Conservation (phyloP, 768 basidiomycete genomes). For the Suillus subluteus region DNA sequence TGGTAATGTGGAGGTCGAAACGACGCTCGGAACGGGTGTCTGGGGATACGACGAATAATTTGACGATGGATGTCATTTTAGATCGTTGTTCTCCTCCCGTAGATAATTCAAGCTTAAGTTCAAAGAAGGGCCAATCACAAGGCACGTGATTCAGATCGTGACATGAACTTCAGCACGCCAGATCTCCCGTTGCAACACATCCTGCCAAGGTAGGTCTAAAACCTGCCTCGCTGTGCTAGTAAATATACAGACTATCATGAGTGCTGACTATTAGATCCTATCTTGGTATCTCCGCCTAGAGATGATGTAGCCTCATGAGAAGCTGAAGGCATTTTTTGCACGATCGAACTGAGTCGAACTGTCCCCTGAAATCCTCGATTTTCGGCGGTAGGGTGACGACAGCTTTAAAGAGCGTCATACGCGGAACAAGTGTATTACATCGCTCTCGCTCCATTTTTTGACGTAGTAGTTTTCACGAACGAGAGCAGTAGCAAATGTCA, state of each 20-base stretch:
- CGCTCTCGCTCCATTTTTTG: neutral
- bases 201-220: too few species aligned
- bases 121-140: neutral
- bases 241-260: neutral
- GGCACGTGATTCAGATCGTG: neutral
- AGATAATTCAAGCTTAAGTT: neutral
- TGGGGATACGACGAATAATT: conserved; percentile 79
- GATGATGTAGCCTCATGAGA: too few species aligned
- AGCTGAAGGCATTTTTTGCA: neutral
- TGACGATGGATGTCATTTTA: conserved; percentile 52
- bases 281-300: neutral
- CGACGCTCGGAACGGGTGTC: conserved; percentile 92
- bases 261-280: neutral
- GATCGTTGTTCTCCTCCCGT: neutral
- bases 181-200: neutral
- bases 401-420: neutral
- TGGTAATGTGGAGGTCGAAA: conserved; percentile 72
- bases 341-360: neutral
- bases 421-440: neutral
- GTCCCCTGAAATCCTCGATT: neutral
- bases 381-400: neutral
- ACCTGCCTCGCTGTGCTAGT: too few species aligned
- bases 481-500: neutral
- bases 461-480: neutral
- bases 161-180: too few species aligned